phyloP scores from a whole-genome alignment of 306 rosid species.

The Cercis canadensis region DNA sequence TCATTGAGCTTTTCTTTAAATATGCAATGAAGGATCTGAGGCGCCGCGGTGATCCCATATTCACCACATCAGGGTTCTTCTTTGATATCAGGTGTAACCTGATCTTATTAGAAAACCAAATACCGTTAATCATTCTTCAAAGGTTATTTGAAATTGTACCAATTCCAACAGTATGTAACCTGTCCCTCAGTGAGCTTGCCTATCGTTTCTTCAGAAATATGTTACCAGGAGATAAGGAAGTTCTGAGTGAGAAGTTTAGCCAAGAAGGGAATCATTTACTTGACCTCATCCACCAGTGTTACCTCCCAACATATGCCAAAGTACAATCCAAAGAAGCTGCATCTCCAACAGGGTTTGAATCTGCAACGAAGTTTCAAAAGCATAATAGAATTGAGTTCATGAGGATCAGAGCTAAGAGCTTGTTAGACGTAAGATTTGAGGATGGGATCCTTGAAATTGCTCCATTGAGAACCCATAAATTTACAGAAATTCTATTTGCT shows the following conservation, averaged over 20 bases:
- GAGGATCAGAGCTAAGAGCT: slow-evolving; percentile 35
- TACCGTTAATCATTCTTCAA: slow-evolving; percentile 57
- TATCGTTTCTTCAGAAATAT: slow-evolving; percentile 47
- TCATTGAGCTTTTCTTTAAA: slow-evolving; percentile 63
- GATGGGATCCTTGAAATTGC: slow-evolving; percentile 59
- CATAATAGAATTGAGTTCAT: slow-evolving; percentile 49
- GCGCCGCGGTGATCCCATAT: slow-evolving; percentile 53
- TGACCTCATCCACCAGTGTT: slow-evolving; percentile 54
- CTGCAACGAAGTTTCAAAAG: slow-evolving; percentile 39
- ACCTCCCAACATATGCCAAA: slow-evolving; percentile 45
- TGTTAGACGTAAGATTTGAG: slow-evolving; percentile 54
- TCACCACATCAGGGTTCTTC: slow-evolving; percentile 42
- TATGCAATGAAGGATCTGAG: slow-evolving; percentile 45
- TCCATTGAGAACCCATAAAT: slow-evolving; percentile 26
- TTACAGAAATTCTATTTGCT: slow-evolving; percentile 42
- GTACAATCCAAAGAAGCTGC: not conserved
- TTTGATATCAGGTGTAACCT: slow-evolving; percentile 44
- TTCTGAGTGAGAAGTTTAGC: slow-evolving; percentile 37
- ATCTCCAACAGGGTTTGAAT: slow-evolving; percentile 3
- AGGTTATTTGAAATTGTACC: slow-evolving; percentile 50
- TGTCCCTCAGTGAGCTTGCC: slow-evolving; percentile 51
- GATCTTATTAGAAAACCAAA: slow-evolving; percentile 64
- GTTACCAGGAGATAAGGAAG: slow-evolving; percentile 44
- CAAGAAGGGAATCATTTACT: slow-evolving; percentile 65
- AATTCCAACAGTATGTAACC: slow-evolving; percentile 40